Evolutionary conservation across 768 basidiomycete genomes (phyloP).

Genomic region (Psilocybe tampanensis): DNA sequence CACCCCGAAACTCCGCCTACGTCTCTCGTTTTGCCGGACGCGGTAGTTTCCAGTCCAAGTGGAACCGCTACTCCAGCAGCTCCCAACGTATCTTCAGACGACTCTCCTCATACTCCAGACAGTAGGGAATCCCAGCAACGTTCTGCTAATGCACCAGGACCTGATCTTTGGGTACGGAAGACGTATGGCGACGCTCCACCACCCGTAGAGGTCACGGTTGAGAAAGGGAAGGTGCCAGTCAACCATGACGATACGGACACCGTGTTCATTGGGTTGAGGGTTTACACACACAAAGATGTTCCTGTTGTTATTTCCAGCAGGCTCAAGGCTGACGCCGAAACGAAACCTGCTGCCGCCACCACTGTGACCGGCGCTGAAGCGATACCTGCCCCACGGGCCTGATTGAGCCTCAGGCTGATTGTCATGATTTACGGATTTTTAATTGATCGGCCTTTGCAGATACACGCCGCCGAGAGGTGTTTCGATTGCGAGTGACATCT

Average conservation of each 20-base stretch:
- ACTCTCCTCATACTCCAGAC: conserved; percentile 13
- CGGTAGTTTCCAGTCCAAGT: not conserved
- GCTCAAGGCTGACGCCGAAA: conserved; percentile 35
- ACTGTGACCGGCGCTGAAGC: too few relatives aligned
- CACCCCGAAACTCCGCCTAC: not conserved
- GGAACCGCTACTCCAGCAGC: conserved; percentile 16
- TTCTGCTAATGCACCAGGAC: not conserved
- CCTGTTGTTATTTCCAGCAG: conserved; percentile 33
- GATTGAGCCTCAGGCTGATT: too few relatives aligned
- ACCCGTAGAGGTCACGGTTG: not conserved
- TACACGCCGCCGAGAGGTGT: too few relatives aligned
- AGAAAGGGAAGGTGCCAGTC: conserved; percentile 25
- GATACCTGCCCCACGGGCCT: too few relatives aligned
- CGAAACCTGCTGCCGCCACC: not conserved
- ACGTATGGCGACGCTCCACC: not conserved
- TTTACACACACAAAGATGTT: conserved; percentile 48
- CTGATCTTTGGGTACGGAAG: not conserved
- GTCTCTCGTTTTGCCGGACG: not conserved
- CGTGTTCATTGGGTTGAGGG: conserved; percentile 41
- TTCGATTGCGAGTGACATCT: too few relatives aligned
- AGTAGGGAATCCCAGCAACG: conserved; percentile 1
- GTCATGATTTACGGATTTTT: too few relatives aligned
- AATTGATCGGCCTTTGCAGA: too few relatives aligned
- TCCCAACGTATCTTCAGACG: conserved; percentile 1
- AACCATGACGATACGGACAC: conserved; percentile 37